A percentile compares a stretch with the other conserved stretches of the same genome.
Evolutionary conservation across 2,329 filamentous ascomycete species (phyloP).

Genomic region (Iodosphaeria phyllophila): DNA sequence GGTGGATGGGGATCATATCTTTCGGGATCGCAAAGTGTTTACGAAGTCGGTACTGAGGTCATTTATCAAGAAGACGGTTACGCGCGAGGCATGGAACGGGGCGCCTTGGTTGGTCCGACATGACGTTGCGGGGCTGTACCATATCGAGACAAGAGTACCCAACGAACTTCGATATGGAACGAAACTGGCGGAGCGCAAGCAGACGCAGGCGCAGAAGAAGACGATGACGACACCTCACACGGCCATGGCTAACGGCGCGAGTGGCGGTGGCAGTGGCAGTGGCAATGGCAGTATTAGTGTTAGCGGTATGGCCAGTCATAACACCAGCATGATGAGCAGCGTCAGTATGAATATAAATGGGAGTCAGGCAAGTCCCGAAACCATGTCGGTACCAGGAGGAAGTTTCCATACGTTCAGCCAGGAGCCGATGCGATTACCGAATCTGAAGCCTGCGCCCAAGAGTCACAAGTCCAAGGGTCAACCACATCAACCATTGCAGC

Average conservation of each 20-base stretch:
- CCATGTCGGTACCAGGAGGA: too few relatives aligned
- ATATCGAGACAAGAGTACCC: slow-evolving; percentile 76
- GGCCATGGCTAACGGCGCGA: slow-evolving; percentile 5
- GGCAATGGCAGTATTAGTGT: too few relatives aligned
- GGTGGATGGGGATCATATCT: slow-evolving; percentile 67
- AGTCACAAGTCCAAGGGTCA: too few relatives aligned
- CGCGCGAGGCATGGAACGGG: slow-evolving; percentile 81
- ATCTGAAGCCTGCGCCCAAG: slow-evolving; percentile 57
- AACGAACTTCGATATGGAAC: slow-evolving; percentile 65
- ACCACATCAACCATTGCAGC: too few relatives aligned
- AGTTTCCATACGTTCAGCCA: slow-evolving; percentile 21
- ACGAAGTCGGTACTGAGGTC: slow-evolving; percentile 86
- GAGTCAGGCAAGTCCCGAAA: too few relatives aligned
- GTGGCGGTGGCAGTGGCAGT: too few relatives aligned
- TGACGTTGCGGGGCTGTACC: slow-evolving; percentile 64
- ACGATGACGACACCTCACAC: slow-evolving; percentile 18
- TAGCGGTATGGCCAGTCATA: too few relatives aligned
- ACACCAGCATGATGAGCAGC: too few relatives aligned
- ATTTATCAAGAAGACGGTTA: slow-evolving; percentile 91
- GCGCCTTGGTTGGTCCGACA: slow-evolving; percentile 91
- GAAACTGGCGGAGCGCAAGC: slow-evolving; percentile 60
- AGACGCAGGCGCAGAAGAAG: slow-evolving; percentile 47
- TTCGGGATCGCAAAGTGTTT: slow-evolving; percentile 76
- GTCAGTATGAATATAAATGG: too few relatives aligned
- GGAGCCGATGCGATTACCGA: slow-evolving; percentile 45